phyloP scores from a whole-genome alignment of 331 rosid species.

The Rhamnella rubrinervis region DNA sequence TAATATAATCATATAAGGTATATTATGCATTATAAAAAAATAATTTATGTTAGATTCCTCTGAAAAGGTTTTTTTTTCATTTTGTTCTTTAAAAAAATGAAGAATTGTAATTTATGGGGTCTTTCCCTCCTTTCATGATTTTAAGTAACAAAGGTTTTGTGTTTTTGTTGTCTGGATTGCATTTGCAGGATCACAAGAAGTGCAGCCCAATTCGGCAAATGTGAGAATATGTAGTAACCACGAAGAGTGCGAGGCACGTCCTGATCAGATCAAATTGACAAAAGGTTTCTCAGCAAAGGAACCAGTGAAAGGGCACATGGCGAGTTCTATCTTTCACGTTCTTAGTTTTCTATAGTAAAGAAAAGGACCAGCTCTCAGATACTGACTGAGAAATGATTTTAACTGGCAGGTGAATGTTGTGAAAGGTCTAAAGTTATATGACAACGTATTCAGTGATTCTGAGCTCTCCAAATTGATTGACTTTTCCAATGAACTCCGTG shows the following conservation, averaged over 20 bases:
- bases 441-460: constrained; percentile 65
- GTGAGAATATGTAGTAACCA: constrained; percentile 66
- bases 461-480: constrained; percentile 68
- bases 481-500: constrained; percentile 66
- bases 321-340: constrained; percentile 49
- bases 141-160: neutral
- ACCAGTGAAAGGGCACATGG: constrained; percentile 88
- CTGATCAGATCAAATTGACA: constrained; percentile 68
- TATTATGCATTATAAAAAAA: too few species aligned
- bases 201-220: constrained; percentile 46
- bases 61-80: too few species aligned
- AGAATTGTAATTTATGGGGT: too few species aligned
- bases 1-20: too few species aligned
- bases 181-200: constrained; percentile 79
- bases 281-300: constrained; percentile 98
- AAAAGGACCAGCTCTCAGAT: constrained; percentile 22
- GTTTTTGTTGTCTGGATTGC: neutral
- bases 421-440: constrained; percentile 86
- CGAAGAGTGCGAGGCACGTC: constrained; percentile 84
- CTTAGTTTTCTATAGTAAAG: constrained; percentile 9
- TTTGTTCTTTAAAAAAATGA: too few species aligned
- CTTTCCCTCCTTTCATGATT: too few species aligned
- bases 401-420: constrained; percentile 93
- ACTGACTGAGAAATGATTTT: constrained; percentile 23
- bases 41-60: too few species aligned